These are phyloP conservation scores for Lactuca saligna DNA, from an alignment of 129 eudicot genomes.

Conservation along the genomic window DNA sequence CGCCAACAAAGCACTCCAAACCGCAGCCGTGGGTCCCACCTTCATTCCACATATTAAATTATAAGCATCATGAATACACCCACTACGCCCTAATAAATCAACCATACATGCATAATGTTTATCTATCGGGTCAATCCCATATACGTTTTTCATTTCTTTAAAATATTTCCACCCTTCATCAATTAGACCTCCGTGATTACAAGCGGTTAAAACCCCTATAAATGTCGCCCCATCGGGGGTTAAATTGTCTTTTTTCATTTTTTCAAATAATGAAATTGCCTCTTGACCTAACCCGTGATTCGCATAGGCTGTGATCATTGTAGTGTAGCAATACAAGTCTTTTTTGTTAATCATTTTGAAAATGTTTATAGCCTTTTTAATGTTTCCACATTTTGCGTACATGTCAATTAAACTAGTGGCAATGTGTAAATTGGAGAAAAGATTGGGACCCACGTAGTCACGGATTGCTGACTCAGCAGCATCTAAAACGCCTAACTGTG, in stretches of 20 bases:
- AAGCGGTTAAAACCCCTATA: slow-evolving; percentile 47
- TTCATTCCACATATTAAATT: slow-evolving; percentile 33
- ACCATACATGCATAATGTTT: slow-evolving; percentile 59
- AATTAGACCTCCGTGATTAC: slow-evolving; percentile 54
- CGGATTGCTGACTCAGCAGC: slow-evolving; percentile 40
- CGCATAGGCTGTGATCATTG: slow-evolving; percentile 55
- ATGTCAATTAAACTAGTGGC: slow-evolving; percentile 50
- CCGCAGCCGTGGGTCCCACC: slow-evolving; percentile 42
- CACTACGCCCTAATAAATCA: slow-evolving; percentile 52
- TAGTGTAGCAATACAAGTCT: slow-evolving; percentile 53
- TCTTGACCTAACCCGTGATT: slow-evolving; percentile 51
- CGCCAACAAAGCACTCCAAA: slow-evolving; percentile 53
- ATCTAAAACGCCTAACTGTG: slow-evolving; percentile 51
- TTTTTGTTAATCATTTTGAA: slow-evolving; percentile 23
- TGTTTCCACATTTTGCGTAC: slow-evolving; percentile 63
- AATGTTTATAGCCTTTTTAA: slow-evolving; percentile 40
- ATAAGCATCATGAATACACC: slow-evolving; percentile 41
- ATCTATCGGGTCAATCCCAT: slow-evolving; percentile 35
- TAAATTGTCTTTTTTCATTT: slow-evolving; percentile 33
- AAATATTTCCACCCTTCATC: slow-evolving; percentile 48
- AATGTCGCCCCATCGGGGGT: slow-evolving; percentile 46
- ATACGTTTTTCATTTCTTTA: slow-evolving; percentile 39
- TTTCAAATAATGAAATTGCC: slow-evolving; percentile 41
- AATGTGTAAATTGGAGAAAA: slow-evolving; percentile 35
- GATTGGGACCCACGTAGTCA: slow-evolving; percentile 36